Conservation (phyloP, 768 basidiomycete species). For the Trametes coccinea region DNA sequence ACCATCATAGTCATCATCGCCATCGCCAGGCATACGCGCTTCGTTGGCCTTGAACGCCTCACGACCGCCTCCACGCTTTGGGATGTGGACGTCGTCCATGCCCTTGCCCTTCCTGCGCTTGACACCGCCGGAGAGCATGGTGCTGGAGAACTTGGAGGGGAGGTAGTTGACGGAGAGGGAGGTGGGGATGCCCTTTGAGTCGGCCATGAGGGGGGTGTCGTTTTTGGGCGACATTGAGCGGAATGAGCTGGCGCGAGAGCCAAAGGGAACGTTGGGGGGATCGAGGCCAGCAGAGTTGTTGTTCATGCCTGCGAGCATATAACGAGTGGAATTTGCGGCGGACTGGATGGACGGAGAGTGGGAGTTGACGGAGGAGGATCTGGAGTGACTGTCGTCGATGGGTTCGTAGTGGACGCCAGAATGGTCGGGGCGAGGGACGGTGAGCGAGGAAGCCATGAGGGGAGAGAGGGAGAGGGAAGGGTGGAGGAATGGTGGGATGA, state of each 20-base stretch:
- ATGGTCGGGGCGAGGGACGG: neutral
- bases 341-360: conserved; percentile 38
- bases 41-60: conserved; percentile 51
- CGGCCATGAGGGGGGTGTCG: conserved; percentile 27
- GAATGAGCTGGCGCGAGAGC: conserved; percentile 26
- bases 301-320: conserved; percentile 44
- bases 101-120: conserved; percentile 42
- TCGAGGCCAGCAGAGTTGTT: conserved; percentile 33
- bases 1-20: conserved; percentile 42
- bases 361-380: conserved; percentile 39
- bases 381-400: conserved; percentile 26
- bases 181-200: conserved; percentile 22
- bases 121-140: conserved; percentile 41
- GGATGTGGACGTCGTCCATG: conserved; percentile 39
- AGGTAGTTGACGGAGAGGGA: conserved; percentile 72
- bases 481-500: neutral
- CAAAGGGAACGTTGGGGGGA: conserved; percentile 44
- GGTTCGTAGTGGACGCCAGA: conserved; percentile 18
- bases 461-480: conserved; percentile 1
- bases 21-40: conserved; percentile 39
- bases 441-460: conserved; percentile 17
- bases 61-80: conserved; percentile 69
- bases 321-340: conserved; percentile 47
- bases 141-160: conserved; percentile 69
- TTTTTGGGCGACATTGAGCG: conserved; percentile 30